Evolutionary conservation across 1,139 yeast species (phyloP), one percentile per base, ranked within the genome.

Genomic region (Debaryomycetaceae sp.): DNA sequence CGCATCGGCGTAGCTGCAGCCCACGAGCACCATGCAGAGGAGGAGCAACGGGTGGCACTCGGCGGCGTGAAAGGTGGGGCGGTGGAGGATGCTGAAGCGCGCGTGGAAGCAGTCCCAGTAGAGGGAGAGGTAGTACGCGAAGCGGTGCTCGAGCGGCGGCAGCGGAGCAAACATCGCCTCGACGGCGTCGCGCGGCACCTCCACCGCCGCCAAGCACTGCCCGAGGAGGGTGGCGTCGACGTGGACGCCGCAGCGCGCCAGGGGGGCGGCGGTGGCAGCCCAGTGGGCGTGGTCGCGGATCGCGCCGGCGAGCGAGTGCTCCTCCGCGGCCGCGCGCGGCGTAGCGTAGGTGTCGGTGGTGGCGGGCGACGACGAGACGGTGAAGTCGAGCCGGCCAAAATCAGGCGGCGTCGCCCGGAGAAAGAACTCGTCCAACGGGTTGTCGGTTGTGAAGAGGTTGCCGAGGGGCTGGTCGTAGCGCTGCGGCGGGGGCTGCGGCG

Each of bases 101-200:
- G 76, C 70, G 45, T 79, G 84, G 51, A 75, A 78, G 22, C 65
- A 59, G 6, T 55, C 48, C 86, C 86, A 80, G 45, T 67, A 79
- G 15, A 62, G 40, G 7, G 46, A 48, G 18, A 61, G 35, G 34
- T 55, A 59, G 35, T 49, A 50, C 11, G 57, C 50, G 10, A 60
- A 34, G 3, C 56, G 24, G 29, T 58, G 55, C 35, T 61, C 65
- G 3, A 58, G 27, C 10, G 53, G 17, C 18, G 27, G 16, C 10
- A 8, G 11, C 11, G 21, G 21, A n/a, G 11, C 13, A 18, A 30
- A 27, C 5, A 30, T 8, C 6, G 8, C 5, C n/a, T 30, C 32
- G 5, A 30, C 4, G 9, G 18, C 23, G 6, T 10, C 8, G 9
- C 32, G 15, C 3, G 16, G 16, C 16, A 18, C 7, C 8, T 19